Evolutionary conservation across 1,139 yeast species (phyloP).

Genomic region (Williopsis jadinii): DNA sequence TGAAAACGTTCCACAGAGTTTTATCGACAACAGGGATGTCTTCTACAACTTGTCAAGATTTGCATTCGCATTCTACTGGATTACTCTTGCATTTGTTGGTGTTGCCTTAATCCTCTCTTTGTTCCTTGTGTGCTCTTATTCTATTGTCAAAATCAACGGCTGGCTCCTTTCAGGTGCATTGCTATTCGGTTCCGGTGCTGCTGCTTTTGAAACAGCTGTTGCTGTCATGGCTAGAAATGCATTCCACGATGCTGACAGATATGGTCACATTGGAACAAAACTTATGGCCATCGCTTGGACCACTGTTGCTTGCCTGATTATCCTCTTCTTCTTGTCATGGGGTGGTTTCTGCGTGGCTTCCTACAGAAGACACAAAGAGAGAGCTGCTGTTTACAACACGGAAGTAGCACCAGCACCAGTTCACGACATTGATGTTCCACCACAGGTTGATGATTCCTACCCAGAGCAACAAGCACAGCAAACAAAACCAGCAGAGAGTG

Average conservation of each 20-base stretch:
- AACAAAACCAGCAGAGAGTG: slow-evolving; percentile 38
- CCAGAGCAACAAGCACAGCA: slow-evolving; percentile 19
- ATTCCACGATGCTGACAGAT: slow-evolving; percentile 38
- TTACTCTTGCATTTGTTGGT: slow-evolving; percentile 53
- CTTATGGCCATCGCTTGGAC: slow-evolving; percentile 68
- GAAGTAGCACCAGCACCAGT: slow-evolving; percentile 16
- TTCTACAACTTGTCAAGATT: slow-evolving; percentile 67
- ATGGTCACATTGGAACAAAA: slow-evolving; percentile 47
- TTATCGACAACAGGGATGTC: slow-evolving; percentile 48
- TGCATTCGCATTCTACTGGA: slow-evolving; percentile 57
- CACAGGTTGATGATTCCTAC: slow-evolving; percentile 20
- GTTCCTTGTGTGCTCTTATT: slow-evolving; percentile 32
- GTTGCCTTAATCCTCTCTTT: slow-evolving; percentile 36
- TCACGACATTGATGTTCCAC: slow-evolving; percentile 10
- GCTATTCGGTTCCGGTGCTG: slow-evolving; percentile 51
- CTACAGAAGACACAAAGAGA: slow-evolving; percentile 24
- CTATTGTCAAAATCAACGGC: slow-evolving; percentile 48
- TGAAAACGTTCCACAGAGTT: slow-evolving; percentile 44
- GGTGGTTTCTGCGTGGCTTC: slow-evolving; percentile 41
- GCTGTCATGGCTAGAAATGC: slow-evolving; percentile 59
- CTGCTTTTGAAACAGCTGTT: slow-evolving; percentile 62
- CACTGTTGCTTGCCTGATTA: slow-evolving; percentile 44
- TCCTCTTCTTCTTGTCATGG: slow-evolving; percentile 50
- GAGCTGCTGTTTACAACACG: slow-evolving; percentile 9
- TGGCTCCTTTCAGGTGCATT: slow-evolving; percentile 46